phyloP scores from a whole-genome alignment of 2,329 filamentous ascomycete genomes.

The Whalleya microplaca region DNA sequence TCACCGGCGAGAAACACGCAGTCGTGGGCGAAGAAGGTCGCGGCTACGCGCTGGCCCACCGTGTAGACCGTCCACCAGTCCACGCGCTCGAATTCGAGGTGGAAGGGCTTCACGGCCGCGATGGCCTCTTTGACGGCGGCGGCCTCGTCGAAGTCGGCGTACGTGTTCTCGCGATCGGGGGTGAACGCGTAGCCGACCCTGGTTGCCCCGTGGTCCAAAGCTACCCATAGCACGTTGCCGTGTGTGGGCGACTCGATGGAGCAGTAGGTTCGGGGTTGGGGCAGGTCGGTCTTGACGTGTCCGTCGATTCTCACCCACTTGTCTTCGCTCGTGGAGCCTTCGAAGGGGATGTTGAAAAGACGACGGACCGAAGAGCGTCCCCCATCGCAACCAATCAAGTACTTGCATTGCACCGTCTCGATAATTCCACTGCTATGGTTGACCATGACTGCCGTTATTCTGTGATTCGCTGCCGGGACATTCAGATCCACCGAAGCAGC shows the following conservation, averaged over 20 bases:
- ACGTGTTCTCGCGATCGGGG: constrained; percentile 43
- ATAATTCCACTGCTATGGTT: constrained; percentile 3
- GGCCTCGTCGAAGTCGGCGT: constrained; percentile 44
- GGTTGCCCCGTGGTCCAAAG: constrained; percentile 55
- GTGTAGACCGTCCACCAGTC: constrained; percentile 56
- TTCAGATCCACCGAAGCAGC: constrained; percentile 43
- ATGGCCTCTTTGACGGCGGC: constrained; percentile 58
- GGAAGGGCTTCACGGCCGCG: constrained; percentile 46
- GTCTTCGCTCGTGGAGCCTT: constrained; percentile 52
- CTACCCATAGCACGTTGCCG: constrained; percentile 59
- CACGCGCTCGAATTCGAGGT: constrained; percentile 43
- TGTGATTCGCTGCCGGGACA: constrained; percentile 23
- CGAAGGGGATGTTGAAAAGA: constrained; percentile 50
- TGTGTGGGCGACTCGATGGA: constrained; percentile 55
- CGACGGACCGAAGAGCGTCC: constrained; percentile 52
- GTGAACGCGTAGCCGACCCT: constrained; percentile 58
- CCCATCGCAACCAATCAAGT: constrained; percentile 56
- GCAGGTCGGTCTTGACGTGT: constrained; percentile 51
- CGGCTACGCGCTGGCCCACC: constrained; percentile 61
- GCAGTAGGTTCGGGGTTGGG: constrained; percentile 50
- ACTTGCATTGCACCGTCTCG: constrained; percentile 41
- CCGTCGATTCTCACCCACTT: constrained; percentile 60
- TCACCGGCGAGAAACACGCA: constrained; percentile 56
- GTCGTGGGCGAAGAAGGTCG: constrained; percentile 58
- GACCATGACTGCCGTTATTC: constrained; percentile 13